Percentiles rank a stretch among this genome's conserved stretches.
Evolutionary conservation across 208 protist species (phyloP).

Genomic region (Trichomonas vaginalis): DNA sequence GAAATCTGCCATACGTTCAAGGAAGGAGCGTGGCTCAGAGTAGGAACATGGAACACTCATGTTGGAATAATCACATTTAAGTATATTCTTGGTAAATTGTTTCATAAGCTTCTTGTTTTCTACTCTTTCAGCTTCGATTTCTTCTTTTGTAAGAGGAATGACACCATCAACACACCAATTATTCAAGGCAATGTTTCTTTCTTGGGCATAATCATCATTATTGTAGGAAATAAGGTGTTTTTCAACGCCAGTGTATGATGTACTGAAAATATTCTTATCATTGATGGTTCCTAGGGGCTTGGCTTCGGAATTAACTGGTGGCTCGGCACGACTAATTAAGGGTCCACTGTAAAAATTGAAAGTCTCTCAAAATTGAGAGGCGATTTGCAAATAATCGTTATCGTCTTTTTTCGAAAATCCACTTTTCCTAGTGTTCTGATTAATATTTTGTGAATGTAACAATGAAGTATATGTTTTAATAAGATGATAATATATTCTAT

Average conservation of each 20-base stretch:
- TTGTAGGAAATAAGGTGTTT: neutral
- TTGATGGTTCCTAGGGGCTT: neutral
- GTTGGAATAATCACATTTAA: neutral
- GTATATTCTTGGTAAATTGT: neutral
- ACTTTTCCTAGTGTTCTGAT: no score
- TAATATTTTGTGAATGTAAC: no score
- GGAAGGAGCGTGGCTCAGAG: slow-evolving; percentile 22
- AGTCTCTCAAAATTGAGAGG: no score
- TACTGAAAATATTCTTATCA: neutral
- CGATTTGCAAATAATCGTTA: no score
- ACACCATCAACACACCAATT: neutral
- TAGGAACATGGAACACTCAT: slow-evolving; percentile 13
- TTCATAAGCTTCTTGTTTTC: neutral
- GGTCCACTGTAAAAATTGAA: no score
- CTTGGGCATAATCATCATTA: neutral
- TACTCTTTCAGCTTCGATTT: neutral
- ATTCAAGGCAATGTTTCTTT: neutral
- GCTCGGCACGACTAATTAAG: neutral
- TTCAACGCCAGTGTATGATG: neutral
- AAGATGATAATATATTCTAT: no score
- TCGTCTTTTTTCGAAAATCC: no score
- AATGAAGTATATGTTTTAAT: no score
- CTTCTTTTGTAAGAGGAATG: neutral
- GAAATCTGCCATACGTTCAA: slow-evolving; percentile 18
- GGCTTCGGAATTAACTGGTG: neutral